Conservation (phyloP, 1,284 basidiomycete species). For the Cutaneotrichosporon dermatis region DNA sequence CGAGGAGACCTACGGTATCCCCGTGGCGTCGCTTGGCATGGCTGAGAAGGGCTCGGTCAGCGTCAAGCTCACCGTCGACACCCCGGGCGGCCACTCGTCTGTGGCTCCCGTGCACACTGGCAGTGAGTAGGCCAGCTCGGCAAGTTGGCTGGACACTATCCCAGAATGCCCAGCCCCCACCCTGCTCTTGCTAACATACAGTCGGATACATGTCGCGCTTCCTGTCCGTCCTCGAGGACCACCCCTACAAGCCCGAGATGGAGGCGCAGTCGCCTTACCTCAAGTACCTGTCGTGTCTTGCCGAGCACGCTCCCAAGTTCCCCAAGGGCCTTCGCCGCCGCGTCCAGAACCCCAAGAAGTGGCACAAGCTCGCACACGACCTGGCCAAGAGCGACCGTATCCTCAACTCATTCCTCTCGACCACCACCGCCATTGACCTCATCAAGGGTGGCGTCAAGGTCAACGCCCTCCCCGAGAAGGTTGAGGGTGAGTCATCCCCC, state of each 20-base stretch:
- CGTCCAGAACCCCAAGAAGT: constrained; percentile 44
- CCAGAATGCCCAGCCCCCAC: no score
- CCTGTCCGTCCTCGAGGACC: constrained; percentile 41
- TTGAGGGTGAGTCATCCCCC: constrained; percentile 29
- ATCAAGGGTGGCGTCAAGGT: constrained; percentile 49
- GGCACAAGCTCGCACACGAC: constrained; percentile 48
- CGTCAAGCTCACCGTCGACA: constrained; percentile 44
- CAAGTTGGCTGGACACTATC: no score
- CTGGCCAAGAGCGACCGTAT: constrained; percentile 32
- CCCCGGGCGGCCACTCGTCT: constrained; percentile 45
- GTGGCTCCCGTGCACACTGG: constrained; percentile 47
- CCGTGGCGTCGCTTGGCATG: constrained; percentile 49
- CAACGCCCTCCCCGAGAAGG: constrained; percentile 49
- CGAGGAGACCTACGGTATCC: constrained; percentile 36
- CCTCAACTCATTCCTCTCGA: constrained; percentile 45
- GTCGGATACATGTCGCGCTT: constrained; percentile 48
- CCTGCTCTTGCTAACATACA: no score
- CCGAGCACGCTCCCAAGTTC: constrained; percentile 50
- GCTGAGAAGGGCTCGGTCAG: constrained; percentile 52
- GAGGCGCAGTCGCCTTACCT: constrained; percentile 47
- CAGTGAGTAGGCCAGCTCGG: no score
- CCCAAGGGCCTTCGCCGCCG: constrained; percentile 34
- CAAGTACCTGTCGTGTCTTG: constrained; percentile 51
- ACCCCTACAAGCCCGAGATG: constrained; percentile 44
- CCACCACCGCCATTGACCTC: constrained; percentile 45